Percentiles rank a stretch among this genome's conserved stretches.
These are phyloP conservation scores for Termitomyces sp. DNA, from an alignment of 768 basidiomycete species.

Conservation along the genomic window DNA sequence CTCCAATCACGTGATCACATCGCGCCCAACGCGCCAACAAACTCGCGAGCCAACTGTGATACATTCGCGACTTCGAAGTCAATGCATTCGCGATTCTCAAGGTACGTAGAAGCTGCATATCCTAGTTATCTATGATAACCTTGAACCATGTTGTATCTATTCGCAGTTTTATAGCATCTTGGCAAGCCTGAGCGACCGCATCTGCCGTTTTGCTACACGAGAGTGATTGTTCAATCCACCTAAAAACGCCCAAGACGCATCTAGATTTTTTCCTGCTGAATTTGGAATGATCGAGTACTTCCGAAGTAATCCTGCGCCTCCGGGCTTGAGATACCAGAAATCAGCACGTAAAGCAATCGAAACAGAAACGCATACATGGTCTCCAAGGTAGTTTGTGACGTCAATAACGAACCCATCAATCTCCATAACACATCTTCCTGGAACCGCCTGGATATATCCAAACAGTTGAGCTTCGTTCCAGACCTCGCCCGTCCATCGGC, in stretches of 20 bases:
- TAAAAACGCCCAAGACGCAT: conserved; percentile 61
- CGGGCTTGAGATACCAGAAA: neutral
- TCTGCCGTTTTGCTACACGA: conserved; percentile 42
- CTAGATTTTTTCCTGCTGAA: conserved; percentile 18
- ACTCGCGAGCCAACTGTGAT: neutral
- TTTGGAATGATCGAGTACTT: neutral
- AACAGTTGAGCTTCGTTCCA: conserved; percentile 37
- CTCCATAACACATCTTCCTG: conserved; percentile 42
- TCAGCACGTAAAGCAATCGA: neutral
- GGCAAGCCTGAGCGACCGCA: conserved; percentile 46
- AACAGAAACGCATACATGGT: conserved; percentile 51
- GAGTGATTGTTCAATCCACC: conserved; percentile 74
- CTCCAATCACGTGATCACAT: conserved; percentile 14
- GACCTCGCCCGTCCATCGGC: neutral
- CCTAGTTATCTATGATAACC: neutral
- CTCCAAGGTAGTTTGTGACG: conserved; percentile 51
- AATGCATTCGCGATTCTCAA: neutral
- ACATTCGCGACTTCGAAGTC: too few relatives aligned
- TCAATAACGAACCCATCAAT: conserved; percentile 60
- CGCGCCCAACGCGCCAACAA: conserved; percentile 11
- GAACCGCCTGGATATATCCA: conserved; percentile 23
- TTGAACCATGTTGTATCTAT: neutral
- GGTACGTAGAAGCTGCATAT: neutral
- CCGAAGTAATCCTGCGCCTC: neutral
- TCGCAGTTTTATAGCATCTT: conserved; percentile 17